These are phyloP conservation scores for Paraconiothyrium sp. DNA, from an alignment of 2,329 filamentous ascomycete genomes.

Conservation along the genomic window DNA sequence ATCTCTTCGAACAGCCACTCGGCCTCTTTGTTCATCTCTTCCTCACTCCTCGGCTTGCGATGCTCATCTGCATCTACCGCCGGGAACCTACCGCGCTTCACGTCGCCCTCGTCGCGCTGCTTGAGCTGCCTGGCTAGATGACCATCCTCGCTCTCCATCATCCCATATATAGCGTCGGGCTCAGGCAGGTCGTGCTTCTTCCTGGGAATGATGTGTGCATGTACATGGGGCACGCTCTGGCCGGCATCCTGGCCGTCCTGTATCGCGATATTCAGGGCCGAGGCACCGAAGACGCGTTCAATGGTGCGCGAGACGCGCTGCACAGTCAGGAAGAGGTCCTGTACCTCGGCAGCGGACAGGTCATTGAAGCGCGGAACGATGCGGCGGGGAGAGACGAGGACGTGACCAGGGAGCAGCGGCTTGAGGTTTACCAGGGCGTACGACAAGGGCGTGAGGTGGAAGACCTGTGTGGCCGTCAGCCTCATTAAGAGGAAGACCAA, in stretches of 20 bases:
- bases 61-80: slow-evolving; percentile 74
- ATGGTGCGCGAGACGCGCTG: slow-evolving; percentile 84
- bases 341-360: slow-evolving; percentile 75
- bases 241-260: slow-evolving; percentile 91
- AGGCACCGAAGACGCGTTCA: slow-evolving; percentile 67
- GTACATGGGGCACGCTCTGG: slow-evolving; percentile 92
- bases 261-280: slow-evolving; percentile 91
- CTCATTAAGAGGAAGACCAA: not conserved
- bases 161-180: slow-evolving; percentile 80
- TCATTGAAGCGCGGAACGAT: slow-evolving; percentile 77
- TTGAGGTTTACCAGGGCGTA: slow-evolving; percentile 96
- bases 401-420: slow-evolving; percentile 90
- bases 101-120: slow-evolving; percentile 52
- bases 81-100: slow-evolving; percentile 67
- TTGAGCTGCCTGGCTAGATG: slow-evolving; percentile 77
- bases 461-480: slow-evolving; percentile 69
- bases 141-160: slow-evolving; percentile 84
- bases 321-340: slow-evolving; percentile 87
- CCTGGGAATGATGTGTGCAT: slow-evolving; percentile 90
- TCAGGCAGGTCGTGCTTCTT: slow-evolving; percentile 66
- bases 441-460: slow-evolving; percentile 79
- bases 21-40: slow-evolving; percentile 85
- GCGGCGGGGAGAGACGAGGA: slow-evolving; percentile 83
- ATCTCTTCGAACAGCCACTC: slow-evolving; percentile 69
- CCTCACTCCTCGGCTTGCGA: slow-evolving; percentile 70